Evolutionary conservation across 108 stramenopile species (phyloP).

Genomic region (Ochromonas danica): DNA sequence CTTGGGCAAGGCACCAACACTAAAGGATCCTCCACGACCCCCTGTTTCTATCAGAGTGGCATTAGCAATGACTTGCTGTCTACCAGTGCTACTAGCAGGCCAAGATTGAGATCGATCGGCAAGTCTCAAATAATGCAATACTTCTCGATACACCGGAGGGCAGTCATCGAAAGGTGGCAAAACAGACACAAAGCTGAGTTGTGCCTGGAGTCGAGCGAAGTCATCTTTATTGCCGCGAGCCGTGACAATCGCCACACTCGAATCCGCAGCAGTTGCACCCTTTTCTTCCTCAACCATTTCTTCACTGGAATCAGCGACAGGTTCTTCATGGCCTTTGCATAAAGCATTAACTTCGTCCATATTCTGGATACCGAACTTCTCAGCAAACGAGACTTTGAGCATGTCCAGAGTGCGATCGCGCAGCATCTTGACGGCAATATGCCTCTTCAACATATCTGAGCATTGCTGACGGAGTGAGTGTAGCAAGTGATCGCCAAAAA

Average conservation of each 20-base stretch:
- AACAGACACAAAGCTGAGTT: neutral
- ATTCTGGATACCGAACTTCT: neutral
- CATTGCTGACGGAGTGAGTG: neutral
- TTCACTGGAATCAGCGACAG: neutral
- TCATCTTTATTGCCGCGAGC: too few relatives aligned
- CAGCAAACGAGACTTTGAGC: neutral
- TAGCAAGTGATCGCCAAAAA: too few relatives aligned
- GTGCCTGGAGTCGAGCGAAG: neutral
- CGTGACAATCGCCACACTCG: neutral
- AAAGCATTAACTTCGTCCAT: neutral
- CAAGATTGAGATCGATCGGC: neutral
- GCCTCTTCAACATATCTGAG: neutral
- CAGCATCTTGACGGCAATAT: neutral
- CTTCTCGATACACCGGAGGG: neutral
- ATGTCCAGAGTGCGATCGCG: neutral
- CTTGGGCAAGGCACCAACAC: constrained; percentile 12
- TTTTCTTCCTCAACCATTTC: too few relatives aligned
- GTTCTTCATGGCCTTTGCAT: neutral
- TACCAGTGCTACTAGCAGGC: neutral
- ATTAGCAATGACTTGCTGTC: neutral
- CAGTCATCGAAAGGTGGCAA: neutral
- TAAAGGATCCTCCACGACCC: constrained; percentile 21
- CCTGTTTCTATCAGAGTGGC: constrained; percentile 10
- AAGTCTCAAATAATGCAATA: neutral
- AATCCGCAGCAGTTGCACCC: too few relatives aligned